Evolutionary conservation across 2,329 filamentous ascomycete genomes (phyloP), one percentile per base, ranked within the genome.

Genomic region (Aspergillus intermedius): DNA sequence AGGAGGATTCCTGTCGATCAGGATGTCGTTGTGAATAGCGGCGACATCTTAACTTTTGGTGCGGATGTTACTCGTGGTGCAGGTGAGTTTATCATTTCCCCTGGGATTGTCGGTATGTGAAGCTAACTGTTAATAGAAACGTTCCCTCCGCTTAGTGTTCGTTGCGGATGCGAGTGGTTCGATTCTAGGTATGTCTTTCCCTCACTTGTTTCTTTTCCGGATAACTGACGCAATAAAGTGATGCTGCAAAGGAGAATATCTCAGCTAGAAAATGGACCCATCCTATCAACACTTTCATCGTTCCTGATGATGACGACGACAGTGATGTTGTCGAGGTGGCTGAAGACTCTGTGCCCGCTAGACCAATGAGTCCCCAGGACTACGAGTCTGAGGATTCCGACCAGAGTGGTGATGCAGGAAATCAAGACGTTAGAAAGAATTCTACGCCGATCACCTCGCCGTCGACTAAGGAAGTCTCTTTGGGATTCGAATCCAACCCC

Each of bases 31-130:
- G 51, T 81, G 22, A 61, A 62, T 1, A 62, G 53, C 44, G 65
- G 62, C 13, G 68, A 72, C 54, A 48, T 65, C 2, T 39, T 73
- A 23, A 65, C 60, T 4, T 77, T 80, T 58, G 78, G 78, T 15
- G 65, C 70, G 32, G 67, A 75, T 50, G 75, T 81, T 21, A 70
- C 67, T 50, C 73, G 77, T 57, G 75, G 73, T 15, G 54, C 61
- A 34, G 73, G 76, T 68, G 60, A 15, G 62, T 15, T 9, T 15
- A 22, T 46, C 23, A 42, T 22, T 47, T 25, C 30, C 32, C 17
- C 22, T 45, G 10, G 10, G 10, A 12, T 30, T 30, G 3, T 30
- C 25, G 25, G 25, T 30, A 30, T 12, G 25, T 12, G 9, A 30
- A 2, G 4, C 10, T 30, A 10, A 30, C 10, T 12, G 9, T 12